A percentile compares a stretch with the other conserved stretches of the same genome.
Evolutionary conservation across 257 asterid species (phyloP).

Genomic region (Eucommia ulmoides): DNA sequence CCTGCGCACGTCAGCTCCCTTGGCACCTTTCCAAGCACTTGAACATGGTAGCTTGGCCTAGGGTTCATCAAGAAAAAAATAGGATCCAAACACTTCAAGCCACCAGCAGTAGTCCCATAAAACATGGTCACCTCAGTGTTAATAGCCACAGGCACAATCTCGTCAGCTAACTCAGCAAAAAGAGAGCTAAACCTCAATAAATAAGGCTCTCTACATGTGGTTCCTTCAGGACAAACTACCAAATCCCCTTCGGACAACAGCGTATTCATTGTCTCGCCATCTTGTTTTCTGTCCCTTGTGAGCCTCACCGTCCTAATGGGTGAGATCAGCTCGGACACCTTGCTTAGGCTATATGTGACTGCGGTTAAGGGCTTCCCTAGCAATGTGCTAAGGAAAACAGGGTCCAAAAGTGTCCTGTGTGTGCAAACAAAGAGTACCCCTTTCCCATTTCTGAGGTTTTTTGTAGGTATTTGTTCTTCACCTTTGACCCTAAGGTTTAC

Average conservation of each 20-base stretch:
- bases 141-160: conserved; percentile 85
- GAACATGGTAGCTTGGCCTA: conserved; percentile 33
- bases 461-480: conserved; percentile 12
- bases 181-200: conserved; percentile 69
- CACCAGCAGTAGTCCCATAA: conserved; percentile 89
- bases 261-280: conserved; percentile 45
- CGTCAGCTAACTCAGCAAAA: conserved; percentile 78
- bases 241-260: conserved; percentile 55
- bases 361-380: conserved; percentile 53
- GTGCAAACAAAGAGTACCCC: conserved; percentile 75
- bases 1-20: conserved; percentile 54
- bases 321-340: conserved; percentile 66
- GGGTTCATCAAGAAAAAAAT: conserved; percentile 84
- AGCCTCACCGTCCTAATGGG: conserved; percentile 62
- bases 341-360: conserved; percentile 83
- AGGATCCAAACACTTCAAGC: conserved; percentile 82
- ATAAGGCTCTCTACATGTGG: conserved; percentile 92
- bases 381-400: conserved; percentile 56
- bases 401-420: conserved; percentile 77
- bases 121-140: conserved; percentile 63
- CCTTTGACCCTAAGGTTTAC: conserved; percentile 29
- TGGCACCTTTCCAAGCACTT: conserved; percentile 47
- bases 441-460: conserved; percentile 14
- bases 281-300: conserved; percentile 45
- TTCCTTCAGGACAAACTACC: conserved; percentile 93